Evolutionary conservation across 345 rosid species (phyloP).

Genomic region (Pugionium cornutum): DNA sequence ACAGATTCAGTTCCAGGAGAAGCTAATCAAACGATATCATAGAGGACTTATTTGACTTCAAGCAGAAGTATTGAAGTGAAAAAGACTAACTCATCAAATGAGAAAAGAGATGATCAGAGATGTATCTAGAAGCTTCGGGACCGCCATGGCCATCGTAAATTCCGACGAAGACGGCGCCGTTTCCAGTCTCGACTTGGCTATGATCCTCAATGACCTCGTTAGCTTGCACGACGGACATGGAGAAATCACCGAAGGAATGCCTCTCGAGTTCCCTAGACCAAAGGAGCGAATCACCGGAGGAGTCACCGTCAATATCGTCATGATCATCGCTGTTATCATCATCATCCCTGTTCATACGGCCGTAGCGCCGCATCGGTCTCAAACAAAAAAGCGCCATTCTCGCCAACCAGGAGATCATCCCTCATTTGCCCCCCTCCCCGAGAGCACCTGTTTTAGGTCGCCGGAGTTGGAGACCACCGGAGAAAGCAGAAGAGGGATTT

Average conservation of each 20-base stretch:
- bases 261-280: conserved; percentile 87
- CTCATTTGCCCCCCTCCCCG: conserved; percentile 65
- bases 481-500: neutral
- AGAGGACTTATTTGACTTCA: neutral
- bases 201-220: conserved; percentile 86
- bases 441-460: conserved; percentile 26
- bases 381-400: conserved; percentile 72
- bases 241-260: conserved; percentile 78
- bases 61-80: neutral
- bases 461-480: conserved; percentile 25
- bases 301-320: conserved; percentile 33
- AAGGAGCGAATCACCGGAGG: conserved; percentile 50
- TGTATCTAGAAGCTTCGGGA: conserved; percentile 79
- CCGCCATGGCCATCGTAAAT: conserved; percentile 99
- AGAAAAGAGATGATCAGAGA: conserved; percentile 75
- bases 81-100: conserved; percentile 66
- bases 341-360: conserved; percentile 77
- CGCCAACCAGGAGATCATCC: conserved; percentile 86
- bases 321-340: conserved; percentile 19
- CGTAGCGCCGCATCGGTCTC: conserved; percentile 70
- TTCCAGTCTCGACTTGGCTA: conserved; percentile 78
- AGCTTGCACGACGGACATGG: conserved; percentile 85
- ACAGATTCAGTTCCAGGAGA: neutral
- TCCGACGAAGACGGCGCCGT: conserved; percentile 71
- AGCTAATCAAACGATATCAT: neutral